phyloP scores from a whole-genome alignment of 225 moss, liverwort and hornwort genomes.

The Bryum argenteum region DNA sequence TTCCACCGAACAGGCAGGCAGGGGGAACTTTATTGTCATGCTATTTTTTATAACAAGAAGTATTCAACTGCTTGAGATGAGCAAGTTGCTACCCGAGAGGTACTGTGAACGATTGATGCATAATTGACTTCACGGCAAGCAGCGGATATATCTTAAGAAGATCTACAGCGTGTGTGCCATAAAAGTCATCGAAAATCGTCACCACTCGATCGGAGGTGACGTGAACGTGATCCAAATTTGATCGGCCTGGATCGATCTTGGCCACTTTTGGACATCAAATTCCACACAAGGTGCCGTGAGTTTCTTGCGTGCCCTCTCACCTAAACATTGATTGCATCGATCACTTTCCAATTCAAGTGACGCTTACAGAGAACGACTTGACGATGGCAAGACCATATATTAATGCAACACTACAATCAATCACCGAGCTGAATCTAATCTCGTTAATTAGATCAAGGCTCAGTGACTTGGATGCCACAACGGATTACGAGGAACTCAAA shows the following conservation, averaged over 20 bases:
- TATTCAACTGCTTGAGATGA: not conserved
- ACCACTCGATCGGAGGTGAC: not conserved
- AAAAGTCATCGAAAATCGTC: not conserved
- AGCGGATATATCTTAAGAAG: slow-evolving; percentile 5
- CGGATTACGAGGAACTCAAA: too few species aligned
- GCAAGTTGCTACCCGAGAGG: not conserved
- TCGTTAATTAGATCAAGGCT: too few species aligned
- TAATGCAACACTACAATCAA: too few species aligned
- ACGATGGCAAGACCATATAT: too few species aligned
- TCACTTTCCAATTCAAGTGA: not conserved
- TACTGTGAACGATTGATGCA: not conserved
- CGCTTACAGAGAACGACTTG: too few species aligned
- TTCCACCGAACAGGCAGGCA: not conserved
- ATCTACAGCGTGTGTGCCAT: slow-evolving; percentile 1
- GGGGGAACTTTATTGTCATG: too few species aligned
- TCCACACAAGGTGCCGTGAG: not conserved
- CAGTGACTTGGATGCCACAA: too few species aligned
- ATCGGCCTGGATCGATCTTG: too few species aligned
- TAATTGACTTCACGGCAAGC: not conserved
- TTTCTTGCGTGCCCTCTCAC: not conserved
- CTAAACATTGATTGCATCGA: not conserved
- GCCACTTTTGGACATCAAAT: not conserved
- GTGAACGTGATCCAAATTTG: not conserved
- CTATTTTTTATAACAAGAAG: too few species aligned
- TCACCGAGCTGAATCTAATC: too few species aligned